Percentiles rank a stretch among this genome's conserved stretches.
Conservation (phyloP, 176 grass and related monocot species). For the Oryza nivara region DNA sequence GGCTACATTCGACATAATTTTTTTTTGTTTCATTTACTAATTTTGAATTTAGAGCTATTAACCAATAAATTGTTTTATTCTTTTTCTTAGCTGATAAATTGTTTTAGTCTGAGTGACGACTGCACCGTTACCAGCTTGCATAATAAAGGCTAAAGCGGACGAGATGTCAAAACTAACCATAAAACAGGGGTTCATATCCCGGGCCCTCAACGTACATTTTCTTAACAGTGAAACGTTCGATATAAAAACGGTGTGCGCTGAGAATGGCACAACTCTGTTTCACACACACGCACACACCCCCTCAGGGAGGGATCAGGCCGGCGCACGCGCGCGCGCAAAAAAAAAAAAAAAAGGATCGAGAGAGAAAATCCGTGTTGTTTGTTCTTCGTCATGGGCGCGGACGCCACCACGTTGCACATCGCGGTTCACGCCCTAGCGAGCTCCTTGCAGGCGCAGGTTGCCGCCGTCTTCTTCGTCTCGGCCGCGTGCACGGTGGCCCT, state of each 20-base stretch:
- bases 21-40: no score
- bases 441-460: slow-evolving; percentile 48
- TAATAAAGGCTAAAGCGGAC: no score
- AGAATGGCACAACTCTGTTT: slow-evolving; percentile 27
- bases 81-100: no score
- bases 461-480: slow-evolving; percentile 47
- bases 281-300: neutral
- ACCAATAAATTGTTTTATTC: no score
- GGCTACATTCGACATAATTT: no score
- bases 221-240: neutral
- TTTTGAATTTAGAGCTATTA: no score
- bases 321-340: slow-evolving; percentile 26
- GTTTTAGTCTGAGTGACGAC: no score
- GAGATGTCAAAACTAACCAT: neutral
- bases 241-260: slow-evolving; percentile 35
- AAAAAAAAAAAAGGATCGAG: slow-evolving; percentile 13
- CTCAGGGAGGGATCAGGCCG: neutral
- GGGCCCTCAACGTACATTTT: neutral
- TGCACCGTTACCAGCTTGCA: no score
- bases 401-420: slow-evolving; percentile 36
- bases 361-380: neutral
- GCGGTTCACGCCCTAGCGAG: slow-evolving; percentile 40
- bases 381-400: slow-evolving; percentile 35
- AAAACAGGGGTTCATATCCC: neutral
- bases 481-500: slow-evolving; percentile 45